Evolutionary conservation across 2,329 filamentous ascomycete genomes (phyloP), one percentile per base, ranked within the genome.

Genomic region (Ophiostoma piceae): DNA sequence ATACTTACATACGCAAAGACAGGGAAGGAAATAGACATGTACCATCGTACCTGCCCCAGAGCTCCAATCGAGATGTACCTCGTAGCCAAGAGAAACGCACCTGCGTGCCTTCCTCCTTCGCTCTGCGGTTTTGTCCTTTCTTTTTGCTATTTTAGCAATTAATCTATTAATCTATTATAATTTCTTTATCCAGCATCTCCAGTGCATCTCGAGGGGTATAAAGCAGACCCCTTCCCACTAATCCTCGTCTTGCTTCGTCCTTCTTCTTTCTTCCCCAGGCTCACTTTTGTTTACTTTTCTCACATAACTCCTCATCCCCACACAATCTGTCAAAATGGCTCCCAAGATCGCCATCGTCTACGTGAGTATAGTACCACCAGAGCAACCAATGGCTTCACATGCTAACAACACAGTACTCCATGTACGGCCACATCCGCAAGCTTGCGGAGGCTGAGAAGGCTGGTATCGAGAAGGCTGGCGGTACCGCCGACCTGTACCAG

Each of bases 371-470:
- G n/a, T 12, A 32, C 57, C 12, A 32, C 2, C 35, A 35, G 35
- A 35, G 35, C 35, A 35, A 3, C 6, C 11, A 6, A 19, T 4
- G 12, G n/a, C 14, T 35, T 47, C 11, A 7, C 57, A 29, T 32
- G 19, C 66, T 71, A 68, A 54, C 68, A 67, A 7, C 11, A n/a
- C 72, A 95, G 92, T 96, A 96, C 84, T 96, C 92, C 75, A 91
- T 93, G 87, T 96, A 95, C 82, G 94, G 95, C 82, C 94, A 97
- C 83, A 90, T 97, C 81, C 83, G 85, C 81, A 82, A 88, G 78
- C 80, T 97, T 76, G 95, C 94, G 77, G 88, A 95, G 80, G 92
- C 93, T 73, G 94, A 98, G 84, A 91, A 94, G 85, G 88, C 86
- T 77, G 95, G 95, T 78, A 92, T 97, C 77, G 90, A 94, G 82